phyloP scores from a whole-genome alignment of 805 yeast species.

The Phaffomyces thermotolerans region DNA sequence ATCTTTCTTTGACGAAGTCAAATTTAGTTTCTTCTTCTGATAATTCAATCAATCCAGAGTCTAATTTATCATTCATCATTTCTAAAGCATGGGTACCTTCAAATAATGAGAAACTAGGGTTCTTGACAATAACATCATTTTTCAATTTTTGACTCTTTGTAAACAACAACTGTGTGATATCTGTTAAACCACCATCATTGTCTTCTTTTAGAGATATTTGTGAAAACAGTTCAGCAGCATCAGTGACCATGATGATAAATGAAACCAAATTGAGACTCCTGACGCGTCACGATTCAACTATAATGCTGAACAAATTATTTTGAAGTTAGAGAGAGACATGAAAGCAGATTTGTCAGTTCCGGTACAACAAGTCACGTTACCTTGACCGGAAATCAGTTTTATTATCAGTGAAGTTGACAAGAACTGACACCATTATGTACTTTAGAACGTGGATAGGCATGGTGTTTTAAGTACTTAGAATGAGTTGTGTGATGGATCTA shows the following conservation, averaged over 20 bases:
- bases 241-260: not conserved
- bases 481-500: too few relatives aligned
- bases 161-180: slow-evolving; percentile 50
- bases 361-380: too few relatives aligned
- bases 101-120: slow-evolving; percentile 54
- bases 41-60: slow-evolving; percentile 61
- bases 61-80: slow-evolving; percentile 61
- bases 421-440: too few relatives aligned
- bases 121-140: slow-evolving; percentile 52
- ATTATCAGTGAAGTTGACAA: too few relatives aligned
- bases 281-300: too few relatives aligned
- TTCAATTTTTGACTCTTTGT: slow-evolving; percentile 31
- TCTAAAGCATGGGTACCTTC: slow-evolving; percentile 90
- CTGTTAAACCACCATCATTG: slow-evolving; percentile 20
- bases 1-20: slow-evolving; percentile 33
- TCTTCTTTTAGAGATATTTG: not conserved
- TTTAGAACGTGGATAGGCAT: too few relatives aligned
- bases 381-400: too few relatives aligned
- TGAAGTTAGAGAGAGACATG: too few relatives aligned
- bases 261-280: not conserved
- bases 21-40: slow-evolving; percentile 38
- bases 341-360: too few relatives aligned
- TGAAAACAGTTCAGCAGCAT: not conserved
- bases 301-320: too few relatives aligned
- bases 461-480: too few relatives aligned